phyloP scores from a whole-genome alignment of 179 eudicot species.

The Pouteria campechiana region DNA sequence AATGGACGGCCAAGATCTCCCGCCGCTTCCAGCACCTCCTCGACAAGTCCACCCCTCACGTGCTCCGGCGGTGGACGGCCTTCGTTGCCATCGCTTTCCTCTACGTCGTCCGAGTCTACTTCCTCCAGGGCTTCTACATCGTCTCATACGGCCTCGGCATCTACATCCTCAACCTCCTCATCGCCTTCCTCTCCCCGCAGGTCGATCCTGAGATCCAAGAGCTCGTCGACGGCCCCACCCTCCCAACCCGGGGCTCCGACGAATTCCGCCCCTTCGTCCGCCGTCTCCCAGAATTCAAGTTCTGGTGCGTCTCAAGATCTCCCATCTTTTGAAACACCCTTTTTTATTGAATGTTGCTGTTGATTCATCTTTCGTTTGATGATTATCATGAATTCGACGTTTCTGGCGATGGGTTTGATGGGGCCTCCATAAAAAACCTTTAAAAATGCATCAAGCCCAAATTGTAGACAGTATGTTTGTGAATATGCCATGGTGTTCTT shows the following conservation, averaged over 20 bases:
- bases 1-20: conserved; percentile 22
- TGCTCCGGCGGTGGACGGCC: conserved; percentile 66
- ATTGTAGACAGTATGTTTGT: no score
- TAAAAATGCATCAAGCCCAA: no score
- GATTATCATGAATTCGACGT: no score
- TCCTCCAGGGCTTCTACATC: conserved; percentile 56
- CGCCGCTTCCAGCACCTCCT: conserved; percentile 46
- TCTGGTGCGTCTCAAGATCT: conserved; percentile 73
- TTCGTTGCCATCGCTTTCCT: conserved; percentile 25
- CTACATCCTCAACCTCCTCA: conserved; percentile 58
- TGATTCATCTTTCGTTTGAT: no score
- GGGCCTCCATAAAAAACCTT: no score
- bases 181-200: conserved; percentile 80
- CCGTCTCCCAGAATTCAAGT: conserved; percentile 78
- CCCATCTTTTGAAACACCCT: no score
- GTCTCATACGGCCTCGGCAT: conserved; percentile 75
- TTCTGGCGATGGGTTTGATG: no score
- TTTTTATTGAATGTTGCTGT: no score
- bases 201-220: conserved; percentile 58
- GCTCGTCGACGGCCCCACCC: conserved; percentile 38
- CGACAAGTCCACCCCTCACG: conserved; percentile 61
- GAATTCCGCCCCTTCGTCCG: conserved; percentile 90
- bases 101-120: conserved; percentile 48
- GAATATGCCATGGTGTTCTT: no score
- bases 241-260: conserved; percentile 56